These are phyloP conservation scores for Phaeomoniella chlamydospora DNA, from an alignment of 2,329 filamentous ascomycete genomes.

Conservation along the genomic window DNA sequence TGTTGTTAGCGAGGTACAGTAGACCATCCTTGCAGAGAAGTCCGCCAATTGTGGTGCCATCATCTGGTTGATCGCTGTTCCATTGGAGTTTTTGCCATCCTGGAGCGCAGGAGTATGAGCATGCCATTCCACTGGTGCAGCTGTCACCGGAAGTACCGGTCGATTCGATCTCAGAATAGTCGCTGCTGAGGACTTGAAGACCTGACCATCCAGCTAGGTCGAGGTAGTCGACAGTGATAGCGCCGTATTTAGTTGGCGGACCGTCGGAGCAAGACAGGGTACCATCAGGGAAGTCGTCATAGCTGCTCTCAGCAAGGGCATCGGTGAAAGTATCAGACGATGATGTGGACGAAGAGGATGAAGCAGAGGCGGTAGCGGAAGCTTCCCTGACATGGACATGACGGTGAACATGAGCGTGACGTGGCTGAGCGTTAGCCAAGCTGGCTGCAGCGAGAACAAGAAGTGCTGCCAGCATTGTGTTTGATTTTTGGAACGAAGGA, in stretches of 20 bases:
- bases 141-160: too few species aligned
- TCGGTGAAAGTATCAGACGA: conserved; percentile 8
- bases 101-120: conserved; percentile 83
- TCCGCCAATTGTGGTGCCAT: conserved; percentile 76
- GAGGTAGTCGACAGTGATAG: conserved; percentile 55
- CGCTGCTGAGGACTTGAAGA: conserved; percentile 50
- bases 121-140: conserved; percentile 59
- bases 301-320: conserved; percentile 9
- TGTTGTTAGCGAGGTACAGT: conserved; percentile 62
- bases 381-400: too few species aligned
- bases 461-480: too few species aligned
- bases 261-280: conserved; percentile 57
- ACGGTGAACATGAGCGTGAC: too few species aligned
- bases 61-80: conserved; percentile 62
- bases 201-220: conserved; percentile 63
- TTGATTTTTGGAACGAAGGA: too few species aligned
- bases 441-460: too few species aligned
- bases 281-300: conserved; percentile 54
- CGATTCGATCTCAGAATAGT: too few species aligned
- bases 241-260: conserved; percentile 69
- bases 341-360: conserved; percentile 11
- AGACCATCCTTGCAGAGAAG: conserved; percentile 60
- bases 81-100: conserved; percentile 91
- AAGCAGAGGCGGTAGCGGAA: conserved; percentile 11
- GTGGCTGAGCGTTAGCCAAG: too few species aligned